Evolutionary conservation across 148 eudicot species (phyloP), one percentile per base, ranked within the genome.

Genomic region (Silene latifolia): DNA sequence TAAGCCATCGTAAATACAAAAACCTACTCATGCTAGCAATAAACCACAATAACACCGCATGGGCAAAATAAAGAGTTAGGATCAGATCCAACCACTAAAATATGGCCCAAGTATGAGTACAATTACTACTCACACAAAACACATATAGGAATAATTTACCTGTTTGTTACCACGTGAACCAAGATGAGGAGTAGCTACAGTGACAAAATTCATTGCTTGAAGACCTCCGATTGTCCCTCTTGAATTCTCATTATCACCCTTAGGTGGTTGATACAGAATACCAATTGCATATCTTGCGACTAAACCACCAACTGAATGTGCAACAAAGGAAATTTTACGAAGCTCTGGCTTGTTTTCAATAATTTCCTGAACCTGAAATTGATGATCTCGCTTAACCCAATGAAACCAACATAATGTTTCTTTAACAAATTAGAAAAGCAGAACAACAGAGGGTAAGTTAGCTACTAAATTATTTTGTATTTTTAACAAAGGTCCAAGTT

Each of bases 141-240:
- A 42, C 4, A 39, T 17, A 21, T 47, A 69, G 4, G 56, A 69
- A 46, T 46, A 56, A 4, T 25, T 25, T 85, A 86, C 98, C 93
- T 96, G 99, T 70, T 89, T 88, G 78, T 92, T 85, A 71, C 99
- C 99, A 82, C 97, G 87, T 61, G 99, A 96, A 78, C 99, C 98
- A 82, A 96, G 99, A 90, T 96, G 99, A 76, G 99, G 99, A 68
- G 98, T 85, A 57, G 99, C 99, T 83, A 90, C 93, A 19, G 94
- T 90, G 63, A 96, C 83, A 65, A 96, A 90, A 80, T 96, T 96
- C 73, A 96, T 69, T 66, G 99, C 89, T 79, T 88, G 87, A 81
- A 96, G 85, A 85, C 91, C 97, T 74, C 87, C 90, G 46, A 92
- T 96, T 20, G 91, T 90, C 73, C 85, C 98, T 76, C 83, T 86